Evolutionary conservation across 1,139 yeast species (phyloP).

Genomic region (Saccharomyces hybrid): DNA sequence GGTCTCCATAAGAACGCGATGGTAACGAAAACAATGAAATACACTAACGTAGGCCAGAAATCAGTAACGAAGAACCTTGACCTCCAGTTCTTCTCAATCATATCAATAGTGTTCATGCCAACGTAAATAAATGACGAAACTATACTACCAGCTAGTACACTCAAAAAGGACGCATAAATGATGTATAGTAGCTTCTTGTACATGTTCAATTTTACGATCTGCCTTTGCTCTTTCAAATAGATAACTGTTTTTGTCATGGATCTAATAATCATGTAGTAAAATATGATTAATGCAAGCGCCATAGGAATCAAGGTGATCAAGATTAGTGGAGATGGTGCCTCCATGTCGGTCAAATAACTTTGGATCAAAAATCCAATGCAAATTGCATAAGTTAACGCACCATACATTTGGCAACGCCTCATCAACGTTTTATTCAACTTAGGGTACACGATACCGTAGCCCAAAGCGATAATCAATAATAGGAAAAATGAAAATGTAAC

Average conservation of each 20-base stretch:
- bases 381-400: constrained; percentile 63
- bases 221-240: constrained; percentile 75
- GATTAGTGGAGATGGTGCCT: constrained; percentile 33
- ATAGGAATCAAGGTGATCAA: constrained; percentile 58
- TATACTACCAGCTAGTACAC: constrained; percentile 56
- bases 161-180: constrained; percentile 57
- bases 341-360: constrained; percentile 52
- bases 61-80: constrained; percentile 81
- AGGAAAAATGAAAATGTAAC: constrained; percentile 85
- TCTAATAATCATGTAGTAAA: constrained; percentile 68
- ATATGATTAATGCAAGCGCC: constrained; percentile 58
- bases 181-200: constrained; percentile 72
- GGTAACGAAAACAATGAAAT: constrained; percentile 74
- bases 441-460: constrained; percentile 90
- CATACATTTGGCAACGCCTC: constrained; percentile 74
- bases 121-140: constrained; percentile 65
- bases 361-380: constrained; percentile 62
- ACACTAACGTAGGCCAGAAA: constrained; percentile 92
- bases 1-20: constrained; percentile 96
- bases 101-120: constrained; percentile 66
- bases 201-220: constrained; percentile 81
- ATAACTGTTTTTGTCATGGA: constrained; percentile 71
- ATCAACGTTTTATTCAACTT: constrained; percentile 69
- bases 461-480: constrained; percentile 76
- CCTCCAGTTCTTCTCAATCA: constrained; percentile 88